Percentiles rank a stretch among this genome's conserved stretches.
phyloP scores from a whole-genome alignment of 129 eudicot genomes.

The Ambrosia artemisiifolia region DNA sequence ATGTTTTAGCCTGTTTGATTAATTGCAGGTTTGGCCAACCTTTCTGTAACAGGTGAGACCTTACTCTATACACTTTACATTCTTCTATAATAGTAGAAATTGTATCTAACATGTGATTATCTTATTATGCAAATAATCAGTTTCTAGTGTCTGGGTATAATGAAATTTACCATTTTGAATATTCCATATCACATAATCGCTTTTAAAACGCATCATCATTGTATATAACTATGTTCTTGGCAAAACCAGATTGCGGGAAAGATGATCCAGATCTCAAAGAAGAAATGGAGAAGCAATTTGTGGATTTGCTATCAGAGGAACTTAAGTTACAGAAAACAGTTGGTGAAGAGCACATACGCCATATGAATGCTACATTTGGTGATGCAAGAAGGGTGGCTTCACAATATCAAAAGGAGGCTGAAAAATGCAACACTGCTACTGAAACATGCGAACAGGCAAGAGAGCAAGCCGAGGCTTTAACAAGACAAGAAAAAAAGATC shows the following conservation, averaged over 20 bases:
- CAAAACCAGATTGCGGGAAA: constrained; percentile 66
- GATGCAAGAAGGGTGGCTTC: constrained; percentile 78
- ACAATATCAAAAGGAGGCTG: constrained; percentile 79
- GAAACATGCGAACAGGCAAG: constrained; percentile 80
- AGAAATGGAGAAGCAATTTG: constrained; percentile 86
- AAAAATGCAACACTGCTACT: constrained; percentile 75
- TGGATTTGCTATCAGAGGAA: constrained; percentile 74
- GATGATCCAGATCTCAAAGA: constrained; percentile 80
- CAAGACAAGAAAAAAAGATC: constrained; percentile 66
- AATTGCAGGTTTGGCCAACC: constrained; percentile 82
- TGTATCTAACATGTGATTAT: background rate
- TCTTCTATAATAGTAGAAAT: background rate
- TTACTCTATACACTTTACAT: background rate
- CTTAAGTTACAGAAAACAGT: constrained; percentile 62
- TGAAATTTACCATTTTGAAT: background rate
- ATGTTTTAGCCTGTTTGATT: background rate
- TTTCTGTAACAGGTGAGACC: constrained; percentile 66
- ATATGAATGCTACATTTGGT: constrained; percentile 68
- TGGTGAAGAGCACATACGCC: constrained; percentile 56
- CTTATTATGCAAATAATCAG: background rate
- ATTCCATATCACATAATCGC: background rate
- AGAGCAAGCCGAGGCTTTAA: constrained; percentile 59
- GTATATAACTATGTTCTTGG: background rate
- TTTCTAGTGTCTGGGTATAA: background rate
- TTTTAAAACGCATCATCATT: background rate